Evolutionary conservation across 2,329 filamentous ascomycete species (phyloP).

Genomic region (Fusarium hostae): DNA sequence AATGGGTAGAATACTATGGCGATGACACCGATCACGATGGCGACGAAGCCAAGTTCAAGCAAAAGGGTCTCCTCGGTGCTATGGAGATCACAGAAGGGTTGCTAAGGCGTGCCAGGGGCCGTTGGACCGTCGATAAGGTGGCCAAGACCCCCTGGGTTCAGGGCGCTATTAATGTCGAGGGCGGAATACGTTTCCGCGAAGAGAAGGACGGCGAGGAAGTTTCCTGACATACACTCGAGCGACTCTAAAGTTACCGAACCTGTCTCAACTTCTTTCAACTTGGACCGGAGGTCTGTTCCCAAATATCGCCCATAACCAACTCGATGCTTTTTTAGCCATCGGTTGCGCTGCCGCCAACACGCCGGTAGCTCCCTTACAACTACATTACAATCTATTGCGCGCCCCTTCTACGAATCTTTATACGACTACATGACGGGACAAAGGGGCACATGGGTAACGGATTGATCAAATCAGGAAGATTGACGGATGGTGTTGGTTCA

Average conservation of each 20-base stretch:
- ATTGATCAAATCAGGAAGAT: slow-evolving; percentile 22
- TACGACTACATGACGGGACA: slow-evolving; percentile 31
- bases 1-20: slow-evolving; percentile 87
- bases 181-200: slow-evolving; percentile 68
- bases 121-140: slow-evolving; percentile 81
- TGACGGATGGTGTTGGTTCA: slow-evolving; percentile 28
- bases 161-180: slow-evolving; percentile 75
- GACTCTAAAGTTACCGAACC: neutral
- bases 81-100: slow-evolving; percentile 85
- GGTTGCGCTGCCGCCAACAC: neutral
- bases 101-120: slow-evolving; percentile 81
- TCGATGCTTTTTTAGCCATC: neutral
- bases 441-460: slow-evolving; percentile 28
- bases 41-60: slow-evolving; percentile 68
- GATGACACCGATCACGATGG: slow-evolving; percentile 88
- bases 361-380: slow-evolving; percentile 5
- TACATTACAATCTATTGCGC: slow-evolving; percentile 22
- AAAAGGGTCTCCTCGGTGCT: slow-evolving; percentile 76
- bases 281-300: slow-evolving; percentile 2
- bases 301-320: neutral
- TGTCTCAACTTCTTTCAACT: neutral
- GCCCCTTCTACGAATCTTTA: slow-evolving; percentile 17
- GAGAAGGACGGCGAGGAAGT: slow-evolving; percentile 68
- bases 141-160: slow-evolving; percentile 79
- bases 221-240: slow-evolving; percentile 37